These are phyloP conservation scores for Trichoderma sp. DNA, from an alignment of 2,329 filamentous ascomycete species.

Conservation along the genomic window DNA sequence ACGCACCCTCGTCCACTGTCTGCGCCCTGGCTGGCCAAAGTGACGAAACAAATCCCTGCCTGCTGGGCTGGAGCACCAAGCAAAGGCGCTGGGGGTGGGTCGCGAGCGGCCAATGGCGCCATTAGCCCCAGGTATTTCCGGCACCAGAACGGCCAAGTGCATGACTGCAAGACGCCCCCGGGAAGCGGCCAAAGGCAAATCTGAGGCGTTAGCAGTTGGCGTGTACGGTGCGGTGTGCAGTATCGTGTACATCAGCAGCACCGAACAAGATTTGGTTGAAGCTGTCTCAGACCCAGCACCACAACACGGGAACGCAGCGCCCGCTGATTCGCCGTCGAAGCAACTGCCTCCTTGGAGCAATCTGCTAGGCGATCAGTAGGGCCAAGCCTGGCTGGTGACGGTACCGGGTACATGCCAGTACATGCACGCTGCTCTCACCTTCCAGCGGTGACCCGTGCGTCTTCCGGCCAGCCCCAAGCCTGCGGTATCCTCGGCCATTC, in stretches of 20 bases:
- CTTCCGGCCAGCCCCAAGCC: not conserved
- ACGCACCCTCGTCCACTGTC: not conserved
- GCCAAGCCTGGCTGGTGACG: not conserved
- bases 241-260: not conserved
- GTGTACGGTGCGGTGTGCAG: too few relatives aligned
- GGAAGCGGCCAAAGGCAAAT: not conserved
- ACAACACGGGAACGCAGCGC: not conserved
- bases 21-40: constrained; percentile 3
- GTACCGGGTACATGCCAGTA: not conserved
- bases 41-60: constrained; percentile 18
- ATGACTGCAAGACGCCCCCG: not conserved
- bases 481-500: constrained; percentile 16
- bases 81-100: not conserved
- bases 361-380: not conserved
- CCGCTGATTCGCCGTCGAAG: not conserved
- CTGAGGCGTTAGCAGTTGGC: not conserved
- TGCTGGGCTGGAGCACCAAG: not conserved
- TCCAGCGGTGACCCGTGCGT: not conserved
- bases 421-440: not conserved
- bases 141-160: constrained; percentile 11
- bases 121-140: not conserved
- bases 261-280: not conserved
- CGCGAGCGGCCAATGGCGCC: not conserved
- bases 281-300: not conserved
- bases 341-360: not conserved